Base-by-base conservation (phyloP, 306 rosid species). In the Cercis canadensis region DNA sequence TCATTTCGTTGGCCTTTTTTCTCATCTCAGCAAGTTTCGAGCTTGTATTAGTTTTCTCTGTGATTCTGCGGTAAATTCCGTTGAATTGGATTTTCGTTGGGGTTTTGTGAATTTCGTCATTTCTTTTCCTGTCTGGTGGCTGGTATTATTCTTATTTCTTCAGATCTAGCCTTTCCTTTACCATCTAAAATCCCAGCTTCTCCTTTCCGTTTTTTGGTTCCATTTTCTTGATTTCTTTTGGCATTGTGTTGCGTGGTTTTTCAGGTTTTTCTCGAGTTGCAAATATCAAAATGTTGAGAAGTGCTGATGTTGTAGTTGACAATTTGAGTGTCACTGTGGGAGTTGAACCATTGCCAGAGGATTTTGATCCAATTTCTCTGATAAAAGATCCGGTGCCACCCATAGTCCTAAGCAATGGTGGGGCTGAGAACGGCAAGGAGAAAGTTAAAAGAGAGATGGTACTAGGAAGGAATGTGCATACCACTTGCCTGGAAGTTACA, bases 391-490 rank as follows among this genome's bases (percentile, higher is more conserved):
- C 32, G 11, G 50, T 65, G n/a, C 66, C 74, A 14, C 70, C 65
- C 5, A 3, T 36, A 50, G 39, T 78, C 54, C 52, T 47, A 75
- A 72, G 44, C 6, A 62, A 67, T 62, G 72, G 10, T 39, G 50
- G 31, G 18, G 19, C 24, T 62, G 36, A 34, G 55, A 59, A 36
- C 49, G 57, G 66, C 21, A 69, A 39, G 8, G 75, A 4, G 44
- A 77, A 78, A 0, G 78, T n/a, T 37, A 82, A 29, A 76, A 72
- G 85, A 33, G 88, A 80, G 75, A 92, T 92, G 52, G 88, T 83
- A 4, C 85, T 89, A 11, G 96, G 96, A 12, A 80, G 83, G 76
- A 83, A 89, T 65, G 87, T 87, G 55, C 93, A 89, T 40, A 87
- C 96, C 67, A 19, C 68, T 18, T 76, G 88, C 87, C 82, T 85